Evolutionary conservation across 2,329 filamentous ascomycete genomes (phyloP).

Genomic region (Penicillium sp.): DNA sequence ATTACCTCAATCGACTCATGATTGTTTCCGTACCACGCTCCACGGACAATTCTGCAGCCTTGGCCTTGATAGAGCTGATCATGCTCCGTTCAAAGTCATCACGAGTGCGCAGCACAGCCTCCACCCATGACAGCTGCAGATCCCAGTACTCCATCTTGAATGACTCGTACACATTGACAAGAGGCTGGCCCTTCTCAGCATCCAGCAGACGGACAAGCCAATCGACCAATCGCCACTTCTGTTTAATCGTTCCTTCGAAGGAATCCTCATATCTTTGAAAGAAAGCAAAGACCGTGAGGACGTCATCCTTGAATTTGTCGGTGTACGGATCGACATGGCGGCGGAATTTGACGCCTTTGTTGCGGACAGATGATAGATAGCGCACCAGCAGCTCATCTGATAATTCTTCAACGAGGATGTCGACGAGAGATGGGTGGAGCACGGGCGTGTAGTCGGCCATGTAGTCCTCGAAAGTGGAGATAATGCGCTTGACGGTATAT

Average conservation of each 20-base stretch:
- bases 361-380: slow-evolving; percentile 81
- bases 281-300: slow-evolving; percentile 85
- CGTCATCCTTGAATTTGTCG: slow-evolving; percentile 91
- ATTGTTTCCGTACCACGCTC: slow-evolving; percentile 84
- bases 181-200: slow-evolving; percentile 66
- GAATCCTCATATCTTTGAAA: slow-evolving; percentile 70
- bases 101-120: slow-evolving; percentile 77
- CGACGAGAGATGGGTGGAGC: slow-evolving; percentile 80
- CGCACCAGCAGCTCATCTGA: slow-evolving; percentile 84
- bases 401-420: slow-evolving; percentile 91
- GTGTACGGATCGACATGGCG: slow-evolving; percentile 76
- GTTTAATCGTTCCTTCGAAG: slow-evolving; percentile 73
- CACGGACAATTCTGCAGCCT: slow-evolving; percentile 80
- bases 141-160: slow-evolving; percentile 93
- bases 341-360: slow-evolving; percentile 85
- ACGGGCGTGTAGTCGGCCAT: slow-evolving; percentile 80
- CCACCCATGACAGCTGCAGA: slow-evolving; percentile 91
- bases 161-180: slow-evolving; percentile 74
- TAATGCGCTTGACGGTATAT: slow-evolving; percentile 88
- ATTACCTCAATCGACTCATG: slow-evolving; percentile 84
- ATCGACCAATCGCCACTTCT: slow-evolving; percentile 90
- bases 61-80: slow-evolving; percentile 81
- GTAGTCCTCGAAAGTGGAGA: slow-evolving; percentile 94
- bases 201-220: slow-evolving; percentile 75
- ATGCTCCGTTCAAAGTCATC: slow-evolving; percentile 94